Percentiles rank a stretch among this genome's conserved stretches.
These are phyloP conservation scores for Kodamaea nitidulidarum DNA, from an alignment of 805 yeast species.

Conservation along the genomic window DNA sequence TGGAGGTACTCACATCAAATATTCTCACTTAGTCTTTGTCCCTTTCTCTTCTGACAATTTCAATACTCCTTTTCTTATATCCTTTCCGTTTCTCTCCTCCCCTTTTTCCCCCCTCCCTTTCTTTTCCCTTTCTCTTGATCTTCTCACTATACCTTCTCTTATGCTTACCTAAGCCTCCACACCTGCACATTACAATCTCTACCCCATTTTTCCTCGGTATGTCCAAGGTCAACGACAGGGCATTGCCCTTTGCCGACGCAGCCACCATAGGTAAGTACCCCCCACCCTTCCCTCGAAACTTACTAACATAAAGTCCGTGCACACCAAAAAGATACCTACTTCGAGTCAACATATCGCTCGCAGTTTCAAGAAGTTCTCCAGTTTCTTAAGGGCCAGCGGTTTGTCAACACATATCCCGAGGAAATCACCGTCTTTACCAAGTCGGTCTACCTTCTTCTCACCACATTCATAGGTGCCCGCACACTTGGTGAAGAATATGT, in stretches of 20 bases:
- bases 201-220: conserved; percentile 4
- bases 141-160: too few relatives aligned
- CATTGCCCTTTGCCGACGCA: conserved; percentile 72
- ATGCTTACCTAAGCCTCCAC: too few relatives aligned
- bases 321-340: conserved; percentile 82
- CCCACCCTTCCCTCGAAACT: neutral
- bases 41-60: too few relatives aligned
- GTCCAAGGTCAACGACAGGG: conserved; percentile 12
- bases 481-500: conserved; percentile 95
- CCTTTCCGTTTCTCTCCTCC: too few relatives aligned
- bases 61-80: too few relatives aligned
- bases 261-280: conserved; percentile 71
- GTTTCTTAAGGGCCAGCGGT: conserved; percentile 57
- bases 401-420: conserved; percentile 57
- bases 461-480: conserved; percentile 71
- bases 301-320: conserved; percentile 61
- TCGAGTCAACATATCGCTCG: conserved; percentile 50
- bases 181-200: too few relatives aligned
- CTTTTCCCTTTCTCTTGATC: too few relatives aligned
- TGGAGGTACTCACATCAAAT: too few relatives aligned
- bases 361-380: conserved; percentile 57
- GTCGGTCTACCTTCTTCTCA: conserved; percentile 61
- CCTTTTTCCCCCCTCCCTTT: too few relatives aligned
- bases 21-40: too few relatives aligned
- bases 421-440: conserved; percentile 59